phyloP scores from a whole-genome alignment of 2,329 filamentous ascomycete genomes.

The Diaporthe caulivora region DNA sequence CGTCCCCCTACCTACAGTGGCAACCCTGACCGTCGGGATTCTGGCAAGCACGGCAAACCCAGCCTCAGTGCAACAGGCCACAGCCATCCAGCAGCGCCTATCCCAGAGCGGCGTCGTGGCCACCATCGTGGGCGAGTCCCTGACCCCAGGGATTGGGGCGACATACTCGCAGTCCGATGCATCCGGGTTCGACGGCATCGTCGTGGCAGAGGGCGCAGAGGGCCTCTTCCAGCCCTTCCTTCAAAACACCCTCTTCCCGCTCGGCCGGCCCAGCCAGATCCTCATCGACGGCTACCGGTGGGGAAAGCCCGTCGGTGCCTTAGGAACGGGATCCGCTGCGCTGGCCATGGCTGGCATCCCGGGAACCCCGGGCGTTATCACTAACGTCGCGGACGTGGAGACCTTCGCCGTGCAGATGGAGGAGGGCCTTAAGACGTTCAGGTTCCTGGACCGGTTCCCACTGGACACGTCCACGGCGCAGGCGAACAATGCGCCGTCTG shows the following conservation, averaged over 20 bases:
- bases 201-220: slow-evolving; percentile 68
- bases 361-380: slow-evolving; percentile 57
- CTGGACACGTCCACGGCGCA: slow-evolving; percentile 56
- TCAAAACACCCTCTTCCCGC: slow-evolving; percentile 70
- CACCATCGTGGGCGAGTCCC: slow-evolving; percentile 70
- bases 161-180: slow-evolving; percentile 77
- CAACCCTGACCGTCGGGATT: slow-evolving; percentile 73
- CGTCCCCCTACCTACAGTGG: slow-evolving; percentile 68
- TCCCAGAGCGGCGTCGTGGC: slow-evolving; percentile 65
- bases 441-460: slow-evolving; percentile 74
- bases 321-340: slow-evolving; percentile 59
- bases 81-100: slow-evolving; percentile 62
- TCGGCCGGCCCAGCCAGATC: slow-evolving; percentile 73
- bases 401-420: slow-evolving; percentile 61
- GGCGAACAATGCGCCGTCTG: neutral
- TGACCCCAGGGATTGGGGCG: slow-evolving; percentile 66
- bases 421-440: slow-evolving; percentile 72
- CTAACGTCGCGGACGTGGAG: slow-evolving; percentile 47
- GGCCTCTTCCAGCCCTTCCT: slow-evolving; percentile 60
- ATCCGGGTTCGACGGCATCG: slow-evolving; percentile 71
- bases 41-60: slow-evolving; percentile 60
- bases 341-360: slow-evolving; percentile 60
- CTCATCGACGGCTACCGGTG: slow-evolving; percentile 73
- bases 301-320: slow-evolving; percentile 76
- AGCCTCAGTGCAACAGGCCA: slow-evolving; percentile 62